Evolutionary conservation across 1,139 yeast species (phyloP).

Genomic region (Scheffersomyces insectosa): DNA sequence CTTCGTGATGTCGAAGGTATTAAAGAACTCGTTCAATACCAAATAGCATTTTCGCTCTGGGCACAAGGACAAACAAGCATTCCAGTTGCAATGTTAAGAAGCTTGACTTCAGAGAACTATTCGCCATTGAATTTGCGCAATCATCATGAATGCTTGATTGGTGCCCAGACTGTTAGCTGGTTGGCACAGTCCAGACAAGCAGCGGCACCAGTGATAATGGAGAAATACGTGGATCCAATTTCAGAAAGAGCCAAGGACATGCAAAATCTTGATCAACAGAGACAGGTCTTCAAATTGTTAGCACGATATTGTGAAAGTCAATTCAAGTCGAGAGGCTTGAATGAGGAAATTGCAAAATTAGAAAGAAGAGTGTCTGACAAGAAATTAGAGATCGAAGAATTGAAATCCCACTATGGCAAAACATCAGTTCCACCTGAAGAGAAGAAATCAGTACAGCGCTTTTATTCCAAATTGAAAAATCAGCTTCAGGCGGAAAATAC

Average conservation of each 20-base stretch:
- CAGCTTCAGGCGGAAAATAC: constrained; percentile 52
- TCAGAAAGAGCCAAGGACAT: constrained; percentile 18
- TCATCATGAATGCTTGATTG: constrained; percentile 30
- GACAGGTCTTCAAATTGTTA: constrained; percentile 55
- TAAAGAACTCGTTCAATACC: constrained; percentile 39
- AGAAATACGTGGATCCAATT: constrained; percentile 53
- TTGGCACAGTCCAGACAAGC: constrained; percentile 69
- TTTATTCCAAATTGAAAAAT: constrained; percentile 46
- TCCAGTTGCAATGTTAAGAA: constrained; percentile 54
- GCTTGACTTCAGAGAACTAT: constrained; percentile 11
- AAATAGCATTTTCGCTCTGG: constrained; percentile 63
- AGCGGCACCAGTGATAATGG: constrained; percentile 57
- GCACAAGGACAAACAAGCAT: constrained; percentile 50
- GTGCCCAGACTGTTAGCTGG: constrained; percentile 69
- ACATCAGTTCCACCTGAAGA: constrained; percentile 42
- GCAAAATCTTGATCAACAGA: constrained; percentile 22
- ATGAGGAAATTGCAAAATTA: constrained; percentile 45
- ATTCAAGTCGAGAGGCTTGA: constrained; percentile 44
- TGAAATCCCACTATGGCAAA: constrained; percentile 45
- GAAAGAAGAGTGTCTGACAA: constrained; percentile 39
- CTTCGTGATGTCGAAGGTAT: constrained; percentile 15
- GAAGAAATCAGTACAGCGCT: constrained; percentile 51
- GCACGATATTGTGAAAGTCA: constrained; percentile 80
- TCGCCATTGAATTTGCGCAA: constrained; percentile 22
- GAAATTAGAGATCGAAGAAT: constrained; percentile 46